Percentiles rank a stretch among this genome's conserved stretches.
These are phyloP conservation scores for Glomus cerebriforme DNA, from an alignment of 192 early-diverging fungal species.

Conservation along the genomic window DNA sequence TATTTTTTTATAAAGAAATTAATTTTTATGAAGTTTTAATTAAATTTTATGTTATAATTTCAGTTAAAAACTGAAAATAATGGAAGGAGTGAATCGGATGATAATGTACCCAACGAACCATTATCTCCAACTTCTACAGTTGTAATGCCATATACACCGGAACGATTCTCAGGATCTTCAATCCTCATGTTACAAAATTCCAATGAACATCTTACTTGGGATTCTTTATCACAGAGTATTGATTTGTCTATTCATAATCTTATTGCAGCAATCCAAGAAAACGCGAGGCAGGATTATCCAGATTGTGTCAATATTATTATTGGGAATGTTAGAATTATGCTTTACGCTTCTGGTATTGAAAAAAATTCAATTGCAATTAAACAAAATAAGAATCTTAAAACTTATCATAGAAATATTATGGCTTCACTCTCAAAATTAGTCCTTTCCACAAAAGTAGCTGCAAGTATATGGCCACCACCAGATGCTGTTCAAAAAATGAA, in stretches of 20 bases:
- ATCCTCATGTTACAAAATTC: not conserved
- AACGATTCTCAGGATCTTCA: not conserved
- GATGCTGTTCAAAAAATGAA: conserved; percentile 77
- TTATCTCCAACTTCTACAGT: not conserved
- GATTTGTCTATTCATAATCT: conserved; percentile 56
- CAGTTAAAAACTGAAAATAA: not conserved
- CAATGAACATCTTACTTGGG: conserved; percentile 53
- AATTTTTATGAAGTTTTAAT: not conserved
- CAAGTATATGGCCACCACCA: conserved; percentile 88
- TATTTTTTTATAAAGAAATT: not conserved
- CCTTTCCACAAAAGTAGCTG: conserved; percentile 77
- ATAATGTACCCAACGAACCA: not conserved
- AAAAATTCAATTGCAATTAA: conserved; percentile 68
- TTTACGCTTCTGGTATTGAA: conserved; percentile 75
- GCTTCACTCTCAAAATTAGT: conserved; percentile 80
- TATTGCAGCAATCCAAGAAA: conserved; percentile 50
- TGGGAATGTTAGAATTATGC: conserved; percentile 80
- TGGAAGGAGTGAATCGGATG: not conserved
- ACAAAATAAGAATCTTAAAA: conserved; percentile 63
- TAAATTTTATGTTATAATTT: not conserved
- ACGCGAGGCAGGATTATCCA: conserved; percentile 57
- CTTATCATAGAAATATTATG: conserved; percentile 77
- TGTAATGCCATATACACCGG: not conserved
- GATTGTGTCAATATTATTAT: conserved; percentile 63
- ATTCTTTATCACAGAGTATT: conserved; percentile 49